These are phyloP conservation scores for Globisporangium abappressorium DNA, from an alignment of 352 stramenopile species.

Conservation along the genomic window DNA sequence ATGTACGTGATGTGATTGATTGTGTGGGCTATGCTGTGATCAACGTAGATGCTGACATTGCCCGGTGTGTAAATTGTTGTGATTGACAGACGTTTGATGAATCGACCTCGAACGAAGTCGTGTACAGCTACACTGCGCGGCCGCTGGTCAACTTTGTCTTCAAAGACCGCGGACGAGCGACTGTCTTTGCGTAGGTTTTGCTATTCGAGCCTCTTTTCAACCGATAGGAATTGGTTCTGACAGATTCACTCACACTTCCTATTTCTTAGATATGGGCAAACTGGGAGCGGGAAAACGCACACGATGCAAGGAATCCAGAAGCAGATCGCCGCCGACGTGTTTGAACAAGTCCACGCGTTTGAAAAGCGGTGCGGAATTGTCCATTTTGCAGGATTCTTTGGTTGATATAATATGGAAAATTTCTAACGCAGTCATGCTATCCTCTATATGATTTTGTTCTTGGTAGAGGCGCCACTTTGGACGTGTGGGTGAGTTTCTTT, in stretches of 20 bases:
- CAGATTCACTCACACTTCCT: background rate
- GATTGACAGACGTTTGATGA: conserved; percentile 92
- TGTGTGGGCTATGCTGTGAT: background rate
- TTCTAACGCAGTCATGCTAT: background rate
- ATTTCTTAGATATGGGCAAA: conserved; percentile 85
- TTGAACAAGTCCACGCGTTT: conserved; percentile 67
- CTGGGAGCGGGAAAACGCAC: conserved; percentile 91
- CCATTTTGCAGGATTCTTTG: background rate
- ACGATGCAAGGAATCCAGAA: conserved; percentile 92
- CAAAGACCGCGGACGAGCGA: conserved; percentile 89
- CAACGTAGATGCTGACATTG: background rate
- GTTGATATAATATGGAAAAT: background rate
- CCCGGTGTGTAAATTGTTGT: conserved; percentile 37
- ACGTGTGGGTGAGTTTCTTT: conserved; percentile 93
- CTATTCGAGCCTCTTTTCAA: background rate
- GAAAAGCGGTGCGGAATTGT: conserved; percentile 24
- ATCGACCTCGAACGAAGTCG: conserved; percentile 87
- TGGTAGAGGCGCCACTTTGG: conserved; percentile 52
- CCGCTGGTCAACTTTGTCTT: conserved; percentile 95
- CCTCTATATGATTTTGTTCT: background rate
- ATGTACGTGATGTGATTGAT: conserved; percentile 27
- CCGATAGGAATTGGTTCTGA: background rate
- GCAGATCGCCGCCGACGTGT: conserved; percentile 72
- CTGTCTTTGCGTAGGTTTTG: conserved; percentile 93
- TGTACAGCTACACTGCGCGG: conserved; percentile 91